A percentile compares a stretch with the other conserved stretches of the same genome.
These are phyloP conservation scores for Vairimorpha necatrix DNA, from an alignment of 371 early-diverging fungal species.

Conservation along the genomic window DNA sequence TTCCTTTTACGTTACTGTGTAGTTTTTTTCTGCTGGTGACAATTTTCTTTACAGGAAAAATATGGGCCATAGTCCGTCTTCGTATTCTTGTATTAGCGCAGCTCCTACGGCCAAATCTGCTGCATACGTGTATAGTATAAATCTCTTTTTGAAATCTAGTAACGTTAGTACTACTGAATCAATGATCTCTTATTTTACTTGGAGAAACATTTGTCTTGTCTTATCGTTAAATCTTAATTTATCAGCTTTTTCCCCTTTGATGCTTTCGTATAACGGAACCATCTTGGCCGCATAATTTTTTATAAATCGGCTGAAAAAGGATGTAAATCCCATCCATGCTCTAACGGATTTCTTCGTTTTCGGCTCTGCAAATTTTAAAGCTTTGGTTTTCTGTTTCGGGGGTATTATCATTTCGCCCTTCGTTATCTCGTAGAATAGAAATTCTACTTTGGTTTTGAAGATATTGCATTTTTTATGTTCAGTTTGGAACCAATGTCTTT, in stretches of 20 bases:
- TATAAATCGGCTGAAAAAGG: too few species aligned
- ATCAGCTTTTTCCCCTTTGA: background rate
- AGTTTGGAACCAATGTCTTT: background rate
- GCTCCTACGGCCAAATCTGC: constrained; percentile 33
- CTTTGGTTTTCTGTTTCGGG: too few species aligned
- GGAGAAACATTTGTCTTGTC: background rate
- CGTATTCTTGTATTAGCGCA: constrained; percentile 2
- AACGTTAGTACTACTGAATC: background rate
- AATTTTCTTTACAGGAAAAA: constrained; percentile 10
- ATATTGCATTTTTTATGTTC: background rate
- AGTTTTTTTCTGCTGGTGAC: constrained; percentile 12
- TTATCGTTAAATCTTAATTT: background rate
- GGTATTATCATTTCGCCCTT: too few species aligned
- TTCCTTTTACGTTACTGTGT: constrained; percentile 14
- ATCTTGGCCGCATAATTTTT: background rate
- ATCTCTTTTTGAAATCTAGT: constrained; percentile 18
- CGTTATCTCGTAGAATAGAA: too few species aligned
- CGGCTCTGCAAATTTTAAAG: background rate
- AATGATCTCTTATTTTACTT: background rate
- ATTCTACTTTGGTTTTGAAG: too few species aligned
- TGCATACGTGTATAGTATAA: constrained; percentile 32
- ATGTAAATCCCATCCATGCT: too few species aligned
- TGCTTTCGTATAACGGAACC: background rate
- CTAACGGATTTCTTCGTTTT: background rate
- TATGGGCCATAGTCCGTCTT: background rate